Evolutionary conservation across 2,329 filamentous ascomycete genomes (phyloP).

Genomic region (Aspergillus jensenii): DNA sequence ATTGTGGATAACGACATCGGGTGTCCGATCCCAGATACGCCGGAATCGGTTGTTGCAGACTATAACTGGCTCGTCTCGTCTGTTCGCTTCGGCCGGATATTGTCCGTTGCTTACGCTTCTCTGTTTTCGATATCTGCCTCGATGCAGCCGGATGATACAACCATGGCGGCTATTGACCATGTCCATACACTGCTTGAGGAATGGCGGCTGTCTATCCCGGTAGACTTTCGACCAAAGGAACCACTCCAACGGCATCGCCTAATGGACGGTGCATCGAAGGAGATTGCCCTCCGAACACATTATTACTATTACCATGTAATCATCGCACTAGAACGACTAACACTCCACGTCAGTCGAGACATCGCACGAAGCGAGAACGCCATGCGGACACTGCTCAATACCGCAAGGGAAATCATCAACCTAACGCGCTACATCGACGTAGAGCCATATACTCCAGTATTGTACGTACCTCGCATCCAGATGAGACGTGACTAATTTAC

Average conservation of each 20-base stretch:
- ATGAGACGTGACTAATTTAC: no score
- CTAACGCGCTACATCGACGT: background rate
- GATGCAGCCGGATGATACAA: constrained; percentile 14
- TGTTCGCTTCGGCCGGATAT: constrained; percentile 30
- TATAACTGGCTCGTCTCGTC: constrained; percentile 39
- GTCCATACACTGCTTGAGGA: constrained; percentile 28
- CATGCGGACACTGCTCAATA: constrained; percentile 29
- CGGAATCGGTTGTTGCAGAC: constrained; percentile 31
- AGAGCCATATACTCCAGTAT: constrained; percentile 31
- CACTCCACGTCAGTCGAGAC: constrained; percentile 23
- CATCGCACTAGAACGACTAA: constrained; percentile 32
- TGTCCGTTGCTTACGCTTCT: constrained; percentile 33
- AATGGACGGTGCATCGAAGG: constrained; percentile 12
- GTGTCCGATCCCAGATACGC: constrained; percentile 33
- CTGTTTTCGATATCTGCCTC: constrained; percentile 39
- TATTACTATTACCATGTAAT: constrained; percentile 33
- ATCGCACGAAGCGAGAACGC: constrained; percentile 3
- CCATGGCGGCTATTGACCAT: constrained; percentile 22
- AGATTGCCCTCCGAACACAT: constrained; percentile 26
- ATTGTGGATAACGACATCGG: constrained; percentile 42
- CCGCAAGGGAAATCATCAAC: constrained; percentile 34
- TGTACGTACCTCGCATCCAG: constrained; percentile 23
- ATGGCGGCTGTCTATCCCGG: constrained; percentile 33
- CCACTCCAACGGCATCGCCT: background rate
- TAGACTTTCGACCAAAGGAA: constrained; percentile 27